A percentile compares a stretch with the other conserved stretches of the same genome.
phyloP scores from a whole-genome alignment of 139 green algal species.

The Klebsormidium nitens region DNA sequence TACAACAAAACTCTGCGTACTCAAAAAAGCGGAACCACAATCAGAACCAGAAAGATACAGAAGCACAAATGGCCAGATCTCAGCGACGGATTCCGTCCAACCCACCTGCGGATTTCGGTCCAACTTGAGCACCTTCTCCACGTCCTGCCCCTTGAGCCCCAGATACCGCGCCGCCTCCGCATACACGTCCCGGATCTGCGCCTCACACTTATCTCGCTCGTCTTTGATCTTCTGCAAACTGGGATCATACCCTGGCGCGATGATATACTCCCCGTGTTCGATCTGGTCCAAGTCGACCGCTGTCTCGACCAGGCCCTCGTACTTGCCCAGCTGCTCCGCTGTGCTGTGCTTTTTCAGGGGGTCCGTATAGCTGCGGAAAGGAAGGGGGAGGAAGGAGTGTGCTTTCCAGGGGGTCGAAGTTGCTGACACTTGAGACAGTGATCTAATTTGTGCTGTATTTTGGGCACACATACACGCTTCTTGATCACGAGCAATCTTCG shows the following conservation, averaged over 20 bases:
- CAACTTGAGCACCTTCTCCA: conserved; percentile 43
- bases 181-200: conserved; percentile 45
- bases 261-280: conserved; percentile 82
- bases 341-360: conserved; percentile 60
- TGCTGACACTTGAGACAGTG: too few species aligned
- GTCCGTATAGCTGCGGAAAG: conserved; percentile 43
- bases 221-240: conserved; percentile 51
- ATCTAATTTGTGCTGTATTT: too few species aligned
- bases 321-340: conserved; percentile 77
- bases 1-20: too few species aligned
- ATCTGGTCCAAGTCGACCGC: conserved; percentile 85
- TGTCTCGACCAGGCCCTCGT: conserved; percentile 92
- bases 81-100: not conserved
- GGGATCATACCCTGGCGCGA: conserved; percentile 71
- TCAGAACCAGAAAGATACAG: too few species aligned
- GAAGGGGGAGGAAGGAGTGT: conserved; percentile 9
- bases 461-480: too few species aligned
- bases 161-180: conserved; percentile 50
- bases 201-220: conserved; percentile 57
- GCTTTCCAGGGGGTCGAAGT: too few species aligned
- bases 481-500: too few species aligned
- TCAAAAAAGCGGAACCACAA: too few species aligned
- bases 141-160: conserved; percentile 58
- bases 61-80: too few species aligned
- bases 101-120: conserved; percentile 29